Percentiles rank a stretch among this genome's conserved stretches.
Conservation (phyloP, 163 green algal species). For the Coccomyxa subellipsoidea region DNA sequence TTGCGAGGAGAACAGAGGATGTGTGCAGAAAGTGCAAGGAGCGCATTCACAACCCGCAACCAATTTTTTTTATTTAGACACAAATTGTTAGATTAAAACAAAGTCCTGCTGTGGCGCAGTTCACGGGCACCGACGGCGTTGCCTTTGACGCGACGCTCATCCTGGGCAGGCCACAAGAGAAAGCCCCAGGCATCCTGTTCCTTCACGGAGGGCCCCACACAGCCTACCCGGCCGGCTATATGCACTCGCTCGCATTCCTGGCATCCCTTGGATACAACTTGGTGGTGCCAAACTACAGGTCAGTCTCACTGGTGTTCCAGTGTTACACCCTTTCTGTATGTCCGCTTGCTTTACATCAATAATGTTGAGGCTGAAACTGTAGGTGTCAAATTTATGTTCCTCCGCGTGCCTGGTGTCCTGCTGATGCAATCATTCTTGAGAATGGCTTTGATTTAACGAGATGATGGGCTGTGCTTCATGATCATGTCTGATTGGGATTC, state of each 20-base stretch:
- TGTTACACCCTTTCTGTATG: background rate
- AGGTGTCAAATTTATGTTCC: too few species aligned
- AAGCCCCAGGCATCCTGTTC: slow-evolving; percentile 54
- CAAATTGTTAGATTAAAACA: too few species aligned
- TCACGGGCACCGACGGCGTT: slow-evolving; percentile 11
- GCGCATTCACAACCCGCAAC: too few species aligned
- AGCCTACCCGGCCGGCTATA: slow-evolving; percentile 61
- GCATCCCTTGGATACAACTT: slow-evolving; percentile 63
- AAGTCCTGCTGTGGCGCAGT: slow-evolving; percentile 32
- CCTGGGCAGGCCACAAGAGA: slow-evolving; percentile 10
- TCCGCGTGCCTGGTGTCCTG: too few species aligned
- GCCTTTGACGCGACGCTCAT: slow-evolving; percentile 48
- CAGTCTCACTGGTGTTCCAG: background rate
- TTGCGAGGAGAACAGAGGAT: too few species aligned
- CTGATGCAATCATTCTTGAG: too few species aligned
- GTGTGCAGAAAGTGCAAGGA: too few species aligned
- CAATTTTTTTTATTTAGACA: too few species aligned
- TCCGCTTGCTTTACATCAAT: background rate
- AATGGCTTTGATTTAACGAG: too few species aligned
- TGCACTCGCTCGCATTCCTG: slow-evolving; percentile 67
- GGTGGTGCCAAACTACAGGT: slow-evolving; percentile 47
- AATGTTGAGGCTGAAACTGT: too few species aligned
- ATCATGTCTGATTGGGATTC: too few species aligned
- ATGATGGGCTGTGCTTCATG: too few species aligned
- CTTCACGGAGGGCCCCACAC: slow-evolving; percentile 89